Percentiles rank a stretch among this genome's conserved stretches.
These are phyloP conservation scores for Solanum sejunctum DNA, from an alignment of 257 asterid species.

Conservation along the genomic window DNA sequence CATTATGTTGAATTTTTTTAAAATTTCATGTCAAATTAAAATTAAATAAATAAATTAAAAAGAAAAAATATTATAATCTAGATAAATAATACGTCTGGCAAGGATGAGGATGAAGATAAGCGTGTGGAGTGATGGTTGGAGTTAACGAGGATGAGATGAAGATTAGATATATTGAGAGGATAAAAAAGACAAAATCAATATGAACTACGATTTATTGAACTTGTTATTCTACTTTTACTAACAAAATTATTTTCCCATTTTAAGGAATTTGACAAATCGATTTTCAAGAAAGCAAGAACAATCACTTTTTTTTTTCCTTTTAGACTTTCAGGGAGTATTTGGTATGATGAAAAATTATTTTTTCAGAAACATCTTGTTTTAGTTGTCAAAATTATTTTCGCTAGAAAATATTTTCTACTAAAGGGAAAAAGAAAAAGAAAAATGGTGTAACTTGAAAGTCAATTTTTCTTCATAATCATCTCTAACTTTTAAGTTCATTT, in stretches of 20 bases:
- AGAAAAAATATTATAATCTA: not conserved
- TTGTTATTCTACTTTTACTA: too few relatives aligned
- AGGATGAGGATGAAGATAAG: not conserved
- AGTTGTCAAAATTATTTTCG: not conserved
- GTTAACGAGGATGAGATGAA: not conserved
- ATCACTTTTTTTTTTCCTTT: not conserved
- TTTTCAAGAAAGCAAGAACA: not conserved
- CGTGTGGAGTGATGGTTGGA: not conserved
- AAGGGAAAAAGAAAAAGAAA: not conserved
- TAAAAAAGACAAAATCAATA: not conserved
- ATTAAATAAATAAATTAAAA: not conserved
- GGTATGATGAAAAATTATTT: too few relatives aligned
- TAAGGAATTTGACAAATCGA: not conserved
- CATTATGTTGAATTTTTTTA: too few relatives aligned
- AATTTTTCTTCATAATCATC: not conserved
- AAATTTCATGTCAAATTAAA: not conserved
- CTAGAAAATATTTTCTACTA: not conserved
- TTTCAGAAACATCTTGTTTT: not conserved
- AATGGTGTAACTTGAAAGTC: not conserved
- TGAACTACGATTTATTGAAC: not conserved
- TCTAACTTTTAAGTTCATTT: not conserved
- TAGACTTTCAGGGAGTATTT: not conserved
- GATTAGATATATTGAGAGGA: not conserved
- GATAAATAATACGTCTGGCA: not conserved
- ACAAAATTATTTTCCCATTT: too few relatives aligned